These are phyloP conservation scores for Bullera alba DNA, from an alignment of 768 basidiomycete genomes.

Conservation along the genomic window DNA sequence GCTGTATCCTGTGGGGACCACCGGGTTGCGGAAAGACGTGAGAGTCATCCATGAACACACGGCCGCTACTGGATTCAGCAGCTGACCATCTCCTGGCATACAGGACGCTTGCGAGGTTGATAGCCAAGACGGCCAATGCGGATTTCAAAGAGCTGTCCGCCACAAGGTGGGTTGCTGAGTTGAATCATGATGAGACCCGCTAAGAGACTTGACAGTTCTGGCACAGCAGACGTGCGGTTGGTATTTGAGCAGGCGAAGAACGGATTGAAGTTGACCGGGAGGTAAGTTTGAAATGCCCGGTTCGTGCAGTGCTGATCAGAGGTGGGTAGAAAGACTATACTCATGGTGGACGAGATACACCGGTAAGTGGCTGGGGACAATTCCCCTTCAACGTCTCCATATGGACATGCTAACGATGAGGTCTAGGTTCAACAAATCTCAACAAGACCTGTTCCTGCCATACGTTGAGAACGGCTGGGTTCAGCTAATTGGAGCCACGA, in stretches of 20 bases:
- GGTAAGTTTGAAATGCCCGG: conserved; percentile 26
- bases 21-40: conserved; percentile 47
- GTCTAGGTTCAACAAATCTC: conserved; percentile 24
- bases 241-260: conserved; percentile 71
- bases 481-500: conserved; percentile 76
- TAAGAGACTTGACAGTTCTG: conserved; percentile 37
- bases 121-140: conserved; percentile 57
- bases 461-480: conserved; percentile 72
- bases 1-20: conserved; percentile 47
- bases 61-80: neutral
- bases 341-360: conserved; percentile 82
- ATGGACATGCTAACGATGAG: neutral
- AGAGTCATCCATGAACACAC: neutral
- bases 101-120: conserved; percentile 61
- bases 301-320: neutral
- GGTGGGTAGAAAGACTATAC: conserved; percentile 56
- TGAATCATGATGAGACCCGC: conserved; percentile 43
- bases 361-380: conserved; percentile 71
- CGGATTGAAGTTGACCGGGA: conserved; percentile 58
- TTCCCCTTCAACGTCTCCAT: too few relatives aligned
- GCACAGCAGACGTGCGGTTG: conserved; percentile 62
- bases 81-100: conserved; percentile 1
- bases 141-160: conserved; percentile 71
- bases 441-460: conserved; percentile 70
- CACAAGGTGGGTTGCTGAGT: conserved; percentile 50